Evolutionary conservation across 1,284 basidiomycete genomes (phyloP), one percentile per base, ranked within the genome.

Genomic region (Rhodotorula sp.): DNA sequence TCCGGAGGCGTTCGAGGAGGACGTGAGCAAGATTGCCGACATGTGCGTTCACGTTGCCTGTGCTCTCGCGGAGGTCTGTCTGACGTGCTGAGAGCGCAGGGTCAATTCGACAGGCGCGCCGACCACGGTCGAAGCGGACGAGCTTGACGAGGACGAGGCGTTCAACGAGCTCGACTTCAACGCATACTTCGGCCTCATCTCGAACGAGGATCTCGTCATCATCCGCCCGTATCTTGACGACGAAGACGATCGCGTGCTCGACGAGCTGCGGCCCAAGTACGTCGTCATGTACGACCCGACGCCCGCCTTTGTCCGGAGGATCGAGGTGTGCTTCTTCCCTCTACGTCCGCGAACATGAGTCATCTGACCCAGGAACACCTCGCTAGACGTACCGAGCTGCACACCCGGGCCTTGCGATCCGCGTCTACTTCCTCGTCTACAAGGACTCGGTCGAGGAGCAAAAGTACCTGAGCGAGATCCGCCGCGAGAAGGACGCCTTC

Each of bases 401-500:
- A 8, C 89, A 90, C 81, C 89, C 90, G 1, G 91, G 90, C 0
- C 82, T 94, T 7, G 89, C 87, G 0, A 88, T 98, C 1, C 86
- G 94, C n/a, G 91, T 97, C 7, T 99, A 99, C 81, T 95, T 98
- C 80, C 89, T 98, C 88, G 85, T 93, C 25, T 98, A 98, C 81
- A 87, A 89, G 62, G 88, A 92, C 77, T 96, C 92, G 59, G 92
- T 91, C 74, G 97, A 99, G 80, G 96, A 99, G 79, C 93, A 97
- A 81, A 90, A 92, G 78, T 99, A 97, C 81, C 86, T 99, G 41
- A 90, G 91, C 49, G 90, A 89, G 1, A 87, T 97, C 62, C 85
- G 93, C 60, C 87, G 90, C 72, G 96, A 99, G 82, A 97, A 97
- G 80, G 92, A 97, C 70, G 89, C 94, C 0, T 99, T 99, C 80